Percentiles rank a stretch among this genome's conserved stretches.
Conservation (phyloP, 148 eudicot genomes). For the Hydrangea macrophylla region DNA sequence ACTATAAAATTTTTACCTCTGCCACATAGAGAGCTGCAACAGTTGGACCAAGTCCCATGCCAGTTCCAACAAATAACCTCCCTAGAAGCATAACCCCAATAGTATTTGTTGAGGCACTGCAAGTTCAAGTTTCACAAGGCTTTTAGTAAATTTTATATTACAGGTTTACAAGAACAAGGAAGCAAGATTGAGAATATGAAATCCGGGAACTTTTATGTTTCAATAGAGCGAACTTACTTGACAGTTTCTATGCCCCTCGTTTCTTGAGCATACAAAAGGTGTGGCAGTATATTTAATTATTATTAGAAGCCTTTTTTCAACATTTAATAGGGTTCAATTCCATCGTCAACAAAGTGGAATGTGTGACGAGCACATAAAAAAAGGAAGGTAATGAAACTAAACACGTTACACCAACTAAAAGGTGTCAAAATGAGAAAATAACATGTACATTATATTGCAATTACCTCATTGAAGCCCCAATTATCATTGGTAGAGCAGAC, state of each 20-base stretch:
- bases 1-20: conserved; percentile 47
- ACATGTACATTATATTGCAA: neutral
- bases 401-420: neutral
- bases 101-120: conserved; percentile 64
- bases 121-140: conserved; percentile 4
- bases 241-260: neutral
- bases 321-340: neutral
- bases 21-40: conserved; percentile 87
- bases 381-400: neutral
- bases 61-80: conserved; percentile 81
- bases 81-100: conserved; percentile 76
- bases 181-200: neutral
- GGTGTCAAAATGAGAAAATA: neutral
- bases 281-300: neutral
- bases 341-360: too few species aligned
- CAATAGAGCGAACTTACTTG: neutral
- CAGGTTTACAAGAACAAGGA: neutral
- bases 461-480: conserved; percentile 83
- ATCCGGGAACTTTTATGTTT: neutral
- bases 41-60: conserved; percentile 92
- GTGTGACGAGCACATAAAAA: too few species aligned
- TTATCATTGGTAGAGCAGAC: conserved; percentile 77
- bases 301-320: neutral
- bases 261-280: conserved; percentile 1
- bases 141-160: conserved; percentile 6